Conservation (phyloP, 2,329 filamentous ascomycete genomes). For the Chrysoporthe puriensis region DNA sequence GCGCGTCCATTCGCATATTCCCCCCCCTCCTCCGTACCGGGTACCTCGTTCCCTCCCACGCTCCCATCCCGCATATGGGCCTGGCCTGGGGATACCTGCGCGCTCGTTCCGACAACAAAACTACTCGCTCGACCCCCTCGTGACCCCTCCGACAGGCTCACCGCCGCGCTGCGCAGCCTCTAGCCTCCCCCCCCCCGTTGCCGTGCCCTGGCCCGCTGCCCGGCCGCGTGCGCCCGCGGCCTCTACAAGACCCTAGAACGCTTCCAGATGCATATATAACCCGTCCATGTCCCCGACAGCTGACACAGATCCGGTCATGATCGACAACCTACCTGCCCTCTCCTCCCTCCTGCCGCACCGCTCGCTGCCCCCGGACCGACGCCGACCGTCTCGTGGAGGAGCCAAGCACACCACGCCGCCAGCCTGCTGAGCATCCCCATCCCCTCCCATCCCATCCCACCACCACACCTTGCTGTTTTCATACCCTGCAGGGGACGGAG, state of each 20-base stretch:
- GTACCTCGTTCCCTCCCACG: background rate
- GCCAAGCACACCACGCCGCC: background rate
- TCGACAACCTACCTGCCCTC: slow-evolving; percentile 2
- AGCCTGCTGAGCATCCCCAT: background rate
- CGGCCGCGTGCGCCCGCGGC: background rate
- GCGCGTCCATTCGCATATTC: background rate
- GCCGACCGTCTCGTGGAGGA: background rate
- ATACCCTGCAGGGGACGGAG: background rate
- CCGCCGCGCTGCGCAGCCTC: background rate
- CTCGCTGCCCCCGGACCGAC: background rate
- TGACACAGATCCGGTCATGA: slow-evolving; percentile 14
- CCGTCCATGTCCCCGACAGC: background rate
- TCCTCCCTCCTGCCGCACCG: slow-evolving; percentile 2
- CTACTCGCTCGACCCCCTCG: background rate
- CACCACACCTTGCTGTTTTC: background rate
- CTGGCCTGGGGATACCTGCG: too few species aligned
- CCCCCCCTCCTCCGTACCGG: background rate
- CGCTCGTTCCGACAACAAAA: background rate
- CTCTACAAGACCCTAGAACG: background rate
- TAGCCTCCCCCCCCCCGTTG: background rate
- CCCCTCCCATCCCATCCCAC: background rate
- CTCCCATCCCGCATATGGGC: too few species aligned
- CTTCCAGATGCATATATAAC: slow-evolving; percentile 1
- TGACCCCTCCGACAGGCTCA: background rate
- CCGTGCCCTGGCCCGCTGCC: slow-evolving; percentile 9